These are phyloP conservation scores for Fraxinus sp. DNA, from an alignment of 305 asterid genomes.

Conservation along the genomic window DNA sequence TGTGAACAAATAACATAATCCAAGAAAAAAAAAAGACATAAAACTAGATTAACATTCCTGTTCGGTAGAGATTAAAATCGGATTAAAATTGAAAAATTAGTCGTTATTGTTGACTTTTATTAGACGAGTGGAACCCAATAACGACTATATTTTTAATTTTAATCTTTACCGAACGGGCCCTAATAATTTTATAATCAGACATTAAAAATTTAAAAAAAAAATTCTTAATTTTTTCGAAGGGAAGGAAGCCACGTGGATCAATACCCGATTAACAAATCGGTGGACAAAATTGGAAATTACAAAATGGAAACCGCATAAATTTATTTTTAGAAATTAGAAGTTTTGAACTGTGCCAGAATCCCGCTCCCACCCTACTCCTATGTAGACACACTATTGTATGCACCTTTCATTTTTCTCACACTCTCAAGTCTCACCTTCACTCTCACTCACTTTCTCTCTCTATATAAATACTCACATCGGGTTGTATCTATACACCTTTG, in stretches of 20 bases:
- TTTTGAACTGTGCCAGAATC: slow-evolving; percentile 48
- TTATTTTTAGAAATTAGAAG: slow-evolving; percentile 31
- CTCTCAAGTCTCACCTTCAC: slow-evolving; percentile 25
- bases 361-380: slow-evolving; percentile 54
- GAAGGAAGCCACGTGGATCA: neutral
- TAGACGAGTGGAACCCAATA: too few relatives aligned
- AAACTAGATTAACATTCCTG: neutral
- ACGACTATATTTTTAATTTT: too few relatives aligned
- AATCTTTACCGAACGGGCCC: too few relatives aligned
- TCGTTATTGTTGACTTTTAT: too few relatives aligned
- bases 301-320: slow-evolving; percentile 24
- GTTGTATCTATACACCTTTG: slow-evolving; percentile 22
- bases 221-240: neutral
- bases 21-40: neutral
- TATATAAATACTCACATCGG: slow-evolving; percentile 18
- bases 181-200: neutral
- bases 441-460: neutral
- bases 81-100: too few relatives aligned
- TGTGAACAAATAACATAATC: neutral
- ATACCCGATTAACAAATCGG: neutral
- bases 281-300: slow-evolving; percentile 25
- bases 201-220: neutral
- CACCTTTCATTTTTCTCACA: slow-evolving; percentile 18
- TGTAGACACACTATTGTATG: slow-evolving; percentile 6
- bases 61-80: too few relatives aligned